These are phyloP conservation scores for Aquilaria sinensis DNA, from an alignment of 345 rosid species.

Conservation along the genomic window DNA sequence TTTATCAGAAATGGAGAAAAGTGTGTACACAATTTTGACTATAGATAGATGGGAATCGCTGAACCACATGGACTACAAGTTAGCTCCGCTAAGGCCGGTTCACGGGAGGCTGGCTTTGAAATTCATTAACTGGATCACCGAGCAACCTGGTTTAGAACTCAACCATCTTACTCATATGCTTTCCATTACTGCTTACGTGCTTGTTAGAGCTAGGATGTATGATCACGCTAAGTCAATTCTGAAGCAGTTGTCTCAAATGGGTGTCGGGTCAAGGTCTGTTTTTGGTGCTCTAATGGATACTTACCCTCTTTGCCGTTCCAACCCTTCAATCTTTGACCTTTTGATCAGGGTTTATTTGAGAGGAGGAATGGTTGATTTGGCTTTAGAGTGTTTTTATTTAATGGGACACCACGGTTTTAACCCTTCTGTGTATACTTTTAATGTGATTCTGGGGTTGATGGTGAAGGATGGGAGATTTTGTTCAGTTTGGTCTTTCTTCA, in stretches of 20 bases:
- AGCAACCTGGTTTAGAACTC: slow-evolving; percentile 63
- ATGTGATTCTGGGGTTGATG: slow-evolving; percentile 51
- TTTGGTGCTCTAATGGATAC: slow-evolving; percentile 68
- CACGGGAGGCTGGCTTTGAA: slow-evolving; percentile 86
- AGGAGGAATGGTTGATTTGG: slow-evolving; percentile 49
- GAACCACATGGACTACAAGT: slow-evolving; percentile 71
- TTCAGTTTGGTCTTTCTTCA: slow-evolving; percentile 61
- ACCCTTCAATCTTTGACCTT: slow-evolving; percentile 81
- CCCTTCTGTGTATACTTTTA: slow-evolving; percentile 69
- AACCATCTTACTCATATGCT: slow-evolving; percentile 48
- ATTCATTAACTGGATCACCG: slow-evolving; percentile 67
- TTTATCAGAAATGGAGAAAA: slow-evolving; percentile 45
- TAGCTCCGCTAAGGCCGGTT: slow-evolving; percentile 63
- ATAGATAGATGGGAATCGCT: slow-evolving; percentile 86
- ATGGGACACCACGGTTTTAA: slow-evolving; percentile 62
- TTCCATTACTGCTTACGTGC: slow-evolving; percentile 61
- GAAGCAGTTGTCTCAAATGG: slow-evolving; percentile 44
- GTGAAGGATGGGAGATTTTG: slow-evolving; percentile 38
- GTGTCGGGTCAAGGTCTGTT: slow-evolving; percentile 38
- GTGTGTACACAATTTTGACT: slow-evolving; percentile 69
- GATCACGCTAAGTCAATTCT: slow-evolving; percentile 51
- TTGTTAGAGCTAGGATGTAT: slow-evolving; percentile 83
- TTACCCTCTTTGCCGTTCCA: slow-evolving; percentile 75
- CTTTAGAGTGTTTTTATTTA: slow-evolving; percentile 52
- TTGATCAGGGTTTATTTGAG: slow-evolving; percentile 62